Evolutionary conservation across 345 rosid genomes (phyloP).

Genomic region (Dimocarpus longan): DNA sequence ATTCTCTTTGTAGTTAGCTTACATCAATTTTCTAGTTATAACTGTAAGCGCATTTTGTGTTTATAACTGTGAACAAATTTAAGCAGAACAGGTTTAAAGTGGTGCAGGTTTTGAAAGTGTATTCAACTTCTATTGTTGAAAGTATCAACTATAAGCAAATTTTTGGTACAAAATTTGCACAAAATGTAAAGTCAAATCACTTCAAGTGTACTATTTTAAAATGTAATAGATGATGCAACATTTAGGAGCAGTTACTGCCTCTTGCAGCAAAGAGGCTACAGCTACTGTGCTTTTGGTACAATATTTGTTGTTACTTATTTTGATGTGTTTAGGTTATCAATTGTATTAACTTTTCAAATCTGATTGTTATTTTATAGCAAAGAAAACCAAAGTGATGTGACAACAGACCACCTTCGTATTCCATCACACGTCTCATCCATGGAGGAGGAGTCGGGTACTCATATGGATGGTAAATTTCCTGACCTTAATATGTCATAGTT

Average conservation of each 20-base stretch:
- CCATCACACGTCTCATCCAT: slow-evolving; percentile 95
- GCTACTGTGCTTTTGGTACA: background rate
- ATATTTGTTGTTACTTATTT: background rate
- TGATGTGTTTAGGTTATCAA: background rate
- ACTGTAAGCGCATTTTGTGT: background rate
- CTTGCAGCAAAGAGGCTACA: background rate
- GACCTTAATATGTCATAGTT: slow-evolving; percentile 10
- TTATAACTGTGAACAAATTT: background rate
- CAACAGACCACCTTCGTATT: slow-evolving; percentile 82
- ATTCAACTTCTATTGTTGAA: background rate
- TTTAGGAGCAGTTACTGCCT: background rate
- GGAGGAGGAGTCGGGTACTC: slow-evolving; percentile 86
- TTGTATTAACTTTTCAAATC: background rate
- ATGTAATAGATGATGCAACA: background rate
- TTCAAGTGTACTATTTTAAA: background rate
- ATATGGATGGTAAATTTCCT: slow-evolving; percentile 79
- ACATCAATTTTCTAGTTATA: background rate
- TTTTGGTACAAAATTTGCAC: background rate
- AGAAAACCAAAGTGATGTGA: slow-evolving; percentile 64
- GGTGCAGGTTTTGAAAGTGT: background rate
- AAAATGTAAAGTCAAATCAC: background rate
- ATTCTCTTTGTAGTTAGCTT: background rate
- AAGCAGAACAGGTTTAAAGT: background rate
- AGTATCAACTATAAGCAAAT: background rate
- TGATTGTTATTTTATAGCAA: slow-evolving; percentile 45